These are phyloP conservation scores for Fimicolochytrium jonesii DNA, from an alignment of 192 early-diverging fungal species.

Conservation along the genomic window DNA sequence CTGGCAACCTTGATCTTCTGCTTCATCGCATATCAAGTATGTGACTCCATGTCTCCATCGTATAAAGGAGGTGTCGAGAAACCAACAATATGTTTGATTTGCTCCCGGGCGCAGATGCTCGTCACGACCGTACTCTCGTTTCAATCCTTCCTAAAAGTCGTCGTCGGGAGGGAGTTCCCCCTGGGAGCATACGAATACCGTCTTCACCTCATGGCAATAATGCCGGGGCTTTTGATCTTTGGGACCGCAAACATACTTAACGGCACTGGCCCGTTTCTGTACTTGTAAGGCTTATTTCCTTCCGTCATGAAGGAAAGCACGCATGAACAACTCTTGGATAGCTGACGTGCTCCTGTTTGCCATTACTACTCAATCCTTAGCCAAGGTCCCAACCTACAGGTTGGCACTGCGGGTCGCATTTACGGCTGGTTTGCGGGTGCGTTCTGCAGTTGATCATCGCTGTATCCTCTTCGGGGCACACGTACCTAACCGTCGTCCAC, in stretches of 20 bases:
- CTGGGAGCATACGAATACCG: constrained; percentile 1
- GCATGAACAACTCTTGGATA: neutral
- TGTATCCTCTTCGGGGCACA: no score
- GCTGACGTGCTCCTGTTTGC: neutral
- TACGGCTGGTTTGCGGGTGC: constrained; percentile 7
- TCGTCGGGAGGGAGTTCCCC: neutral
- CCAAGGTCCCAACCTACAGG: constrained; percentile 3
- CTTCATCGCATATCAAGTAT: constrained; percentile 5
- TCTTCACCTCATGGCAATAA: neutral
- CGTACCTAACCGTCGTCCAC: no score
- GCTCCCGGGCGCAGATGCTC: no score
- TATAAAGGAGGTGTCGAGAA: neutral
- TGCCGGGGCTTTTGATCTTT: constrained; percentile 1
- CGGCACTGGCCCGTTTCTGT: neutral
- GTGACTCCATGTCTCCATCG: neutral
- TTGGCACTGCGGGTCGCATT: neutral
- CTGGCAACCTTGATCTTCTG: neutral
- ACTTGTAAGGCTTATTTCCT: neutral
- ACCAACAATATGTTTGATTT: neutral
- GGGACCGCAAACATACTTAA: neutral
- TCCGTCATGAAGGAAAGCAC: neutral
- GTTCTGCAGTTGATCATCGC: no score
- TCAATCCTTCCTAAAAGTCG: neutral
- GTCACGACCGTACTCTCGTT: constrained; percentile 5
- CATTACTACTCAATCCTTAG: neutral